Conservation (phyloP, 2,329 filamentous ascomycete species). For the Colletotrichum sidae region DNA sequence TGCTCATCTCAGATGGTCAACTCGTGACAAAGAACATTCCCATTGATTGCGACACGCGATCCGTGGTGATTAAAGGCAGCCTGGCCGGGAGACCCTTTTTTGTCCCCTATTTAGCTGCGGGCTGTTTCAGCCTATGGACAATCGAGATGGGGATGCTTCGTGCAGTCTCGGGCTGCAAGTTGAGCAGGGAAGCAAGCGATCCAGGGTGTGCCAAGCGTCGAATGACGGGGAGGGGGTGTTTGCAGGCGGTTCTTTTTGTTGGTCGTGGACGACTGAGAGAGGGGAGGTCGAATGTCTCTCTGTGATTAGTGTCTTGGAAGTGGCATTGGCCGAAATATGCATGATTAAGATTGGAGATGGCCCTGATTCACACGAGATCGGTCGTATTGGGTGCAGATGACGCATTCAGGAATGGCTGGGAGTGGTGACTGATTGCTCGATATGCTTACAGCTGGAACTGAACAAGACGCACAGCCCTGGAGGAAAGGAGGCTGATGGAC, state of each 20-base stretch:
- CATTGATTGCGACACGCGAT: constrained; percentile 21
- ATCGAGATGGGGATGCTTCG: constrained; percentile 20
- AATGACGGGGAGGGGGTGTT: constrained; percentile 6
- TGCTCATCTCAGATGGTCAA: constrained; percentile 12
- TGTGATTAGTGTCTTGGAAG: constrained; percentile 32
- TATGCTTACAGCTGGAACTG: not conserved
- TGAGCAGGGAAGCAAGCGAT: not conserved
- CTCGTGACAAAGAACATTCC: constrained; percentile 14
- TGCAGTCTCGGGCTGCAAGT: not conserved
- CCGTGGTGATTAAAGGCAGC: constrained; percentile 29
- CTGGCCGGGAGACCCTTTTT: constrained; percentile 12
- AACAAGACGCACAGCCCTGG: not conserved
- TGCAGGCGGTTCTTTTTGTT: not conserved
- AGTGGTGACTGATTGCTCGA: not conserved
- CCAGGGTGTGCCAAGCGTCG: constrained; percentile 11
- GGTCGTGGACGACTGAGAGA: no score
- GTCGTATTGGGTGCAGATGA: constrained; percentile 3
- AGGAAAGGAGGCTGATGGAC: constrained; percentile 4
- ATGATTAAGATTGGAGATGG: constrained; percentile 31
- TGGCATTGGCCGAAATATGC: constrained; percentile 25
- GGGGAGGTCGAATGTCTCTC: constrained; percentile 13
- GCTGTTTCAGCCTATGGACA: constrained; percentile 26
- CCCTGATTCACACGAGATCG: constrained; percentile 19
- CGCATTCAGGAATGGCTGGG: constrained; percentile 8
- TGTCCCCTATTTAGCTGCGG: constrained; percentile 20